Evolutionary conservation across 805 yeast genomes (phyloP), one percentile per base, ranked within the genome.

Genomic region (Wickerhamomyces tratensis): DNA sequence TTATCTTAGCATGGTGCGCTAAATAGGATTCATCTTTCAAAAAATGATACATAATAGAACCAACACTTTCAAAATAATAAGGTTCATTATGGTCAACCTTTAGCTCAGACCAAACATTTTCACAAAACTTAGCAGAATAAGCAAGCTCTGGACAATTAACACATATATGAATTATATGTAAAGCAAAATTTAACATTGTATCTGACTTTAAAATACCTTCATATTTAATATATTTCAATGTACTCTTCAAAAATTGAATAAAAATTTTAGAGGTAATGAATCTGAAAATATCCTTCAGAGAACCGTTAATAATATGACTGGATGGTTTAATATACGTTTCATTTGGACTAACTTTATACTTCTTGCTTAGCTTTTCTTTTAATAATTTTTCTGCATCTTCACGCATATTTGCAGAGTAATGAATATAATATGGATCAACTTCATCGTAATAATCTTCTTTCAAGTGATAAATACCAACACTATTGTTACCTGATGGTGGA

Each of bases 351-450:
- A 65, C 55, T 0, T 67, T 59, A 1, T 59, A 60, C 26, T 62
- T 54, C 43, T 68, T 63, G 9, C 74, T 68, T 36, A 72, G 58
- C 27, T 72, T 57, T 33, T 72, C 74, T 50, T 80, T 79, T 30
- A 85, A 62, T 5, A 77, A 62, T 38, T 71, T 72, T 43, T 84
- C 82, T 7, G 95, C 91, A 46, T 87, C 96, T 43, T 87, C 96
- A 42, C 91, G 74, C 41, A 78, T 79, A 50, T 87, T 87, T 0
- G 91, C 65, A 0, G 83, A 68, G 51, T 82, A 83, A 51, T 87
- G 88, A 45, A 85, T 70, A 56, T 82, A 91, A 54, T 77, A 89
- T 0, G 97, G 95, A 57, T 91, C 93, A 37, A 89, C 74, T 27
- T 71, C 64, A 2, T 64, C 67, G 43, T 63, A 69, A 29, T 64